Percentiles rank a stretch among this genome's conserved stretches.
phyloP scores from a whole-genome alignment of 805 yeast species.

The Lipomyces japonicus region DNA sequence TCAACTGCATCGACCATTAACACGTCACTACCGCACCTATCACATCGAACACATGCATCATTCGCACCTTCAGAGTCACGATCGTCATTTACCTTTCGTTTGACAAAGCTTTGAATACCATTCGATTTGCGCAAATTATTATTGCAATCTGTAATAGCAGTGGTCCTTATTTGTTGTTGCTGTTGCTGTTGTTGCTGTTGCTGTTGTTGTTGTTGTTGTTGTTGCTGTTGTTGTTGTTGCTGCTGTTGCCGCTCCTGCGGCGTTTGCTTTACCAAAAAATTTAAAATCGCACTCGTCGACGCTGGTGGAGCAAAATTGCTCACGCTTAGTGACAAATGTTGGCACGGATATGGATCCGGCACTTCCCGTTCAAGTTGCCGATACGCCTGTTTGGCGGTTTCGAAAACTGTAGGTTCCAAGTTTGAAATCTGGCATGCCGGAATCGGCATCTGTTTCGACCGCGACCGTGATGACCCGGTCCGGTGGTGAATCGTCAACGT shows the following conservation, averaged over 20 bases:
- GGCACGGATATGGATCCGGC: conserved; percentile 18
- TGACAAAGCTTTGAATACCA: too few species aligned
- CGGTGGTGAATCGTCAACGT: conserved; percentile 45
- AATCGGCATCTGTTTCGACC: conserved; percentile 31
- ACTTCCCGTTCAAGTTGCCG: conserved; percentile 12
- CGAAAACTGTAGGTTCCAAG: conserved; percentile 9
- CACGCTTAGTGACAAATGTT: conserved; percentile 13
- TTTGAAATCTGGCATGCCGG: conserved; percentile 14
- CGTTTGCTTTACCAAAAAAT: conserved; percentile 3
- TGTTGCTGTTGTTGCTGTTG: not conserved
- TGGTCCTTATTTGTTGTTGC: not conserved
- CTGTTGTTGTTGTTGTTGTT: not conserved
- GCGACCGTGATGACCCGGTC: conserved; percentile 16
- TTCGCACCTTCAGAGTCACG: not conserved
- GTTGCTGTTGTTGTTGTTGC: not conserved
- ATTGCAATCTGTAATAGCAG: too few species aligned
- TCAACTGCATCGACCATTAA: conserved; percentile 30
- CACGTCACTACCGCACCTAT: conserved; percentile 33
- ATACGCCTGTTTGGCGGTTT: conserved; percentile 31
- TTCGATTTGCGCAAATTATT: too few species aligned
- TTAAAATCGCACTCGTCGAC: conserved; percentile 8
- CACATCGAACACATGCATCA: conserved; percentile 31
- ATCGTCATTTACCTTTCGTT: not conserved
- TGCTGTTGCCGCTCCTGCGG: not conserved
- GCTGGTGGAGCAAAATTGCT: conserved; percentile 17